phyloP scores from a whole-genome alignment of 1,139 yeast genomes.

The Saccharomyces hybrid region DNA sequence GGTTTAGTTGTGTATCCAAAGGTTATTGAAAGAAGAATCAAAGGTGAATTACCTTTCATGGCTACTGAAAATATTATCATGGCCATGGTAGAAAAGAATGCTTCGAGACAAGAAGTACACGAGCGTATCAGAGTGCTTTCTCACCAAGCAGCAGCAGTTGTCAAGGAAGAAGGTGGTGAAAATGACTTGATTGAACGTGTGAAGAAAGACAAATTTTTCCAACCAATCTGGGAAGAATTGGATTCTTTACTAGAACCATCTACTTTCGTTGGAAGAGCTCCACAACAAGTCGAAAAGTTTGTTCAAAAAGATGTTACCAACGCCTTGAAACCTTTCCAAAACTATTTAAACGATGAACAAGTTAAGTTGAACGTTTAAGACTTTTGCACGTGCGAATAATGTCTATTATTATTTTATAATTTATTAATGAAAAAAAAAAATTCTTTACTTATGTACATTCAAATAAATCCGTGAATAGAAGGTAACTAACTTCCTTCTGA shows the following conservation, averaged over 20 bases:
- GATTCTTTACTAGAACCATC: conserved; percentile 78
- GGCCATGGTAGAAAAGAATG: conserved; percentile 99
- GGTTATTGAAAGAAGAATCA: conserved; percentile 94
- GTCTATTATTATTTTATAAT: neutral
- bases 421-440: neutral
- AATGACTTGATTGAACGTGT: conserved; percentile 91
- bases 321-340: conserved; percentile 66
- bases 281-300: conserved; percentile 93
- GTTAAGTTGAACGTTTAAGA: conserved; percentile 52
- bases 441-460: neutral
- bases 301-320: conserved; percentile 74
- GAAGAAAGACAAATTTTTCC: conserved; percentile 69
- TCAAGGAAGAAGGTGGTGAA: conserved; percentile 97
- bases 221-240: conserved; percentile 81
- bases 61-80: conserved; percentile 97
- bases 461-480: neutral
- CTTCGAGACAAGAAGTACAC: conserved; percentile 96
- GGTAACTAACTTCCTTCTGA: neutral
- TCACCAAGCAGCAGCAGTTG: conserved; percentile 95
- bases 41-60: conserved; percentile 95
- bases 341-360: conserved; percentile 52
- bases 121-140: conserved; percentile 95
- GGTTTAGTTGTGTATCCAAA: conserved; percentile 97
- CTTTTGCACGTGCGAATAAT: neutral
- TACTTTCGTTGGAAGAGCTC: conserved; percentile 97